Evolutionary conservation across 495 filamentous ascomycete species (phyloP).

Genomic region (Penicillium ucsense): DNA sequence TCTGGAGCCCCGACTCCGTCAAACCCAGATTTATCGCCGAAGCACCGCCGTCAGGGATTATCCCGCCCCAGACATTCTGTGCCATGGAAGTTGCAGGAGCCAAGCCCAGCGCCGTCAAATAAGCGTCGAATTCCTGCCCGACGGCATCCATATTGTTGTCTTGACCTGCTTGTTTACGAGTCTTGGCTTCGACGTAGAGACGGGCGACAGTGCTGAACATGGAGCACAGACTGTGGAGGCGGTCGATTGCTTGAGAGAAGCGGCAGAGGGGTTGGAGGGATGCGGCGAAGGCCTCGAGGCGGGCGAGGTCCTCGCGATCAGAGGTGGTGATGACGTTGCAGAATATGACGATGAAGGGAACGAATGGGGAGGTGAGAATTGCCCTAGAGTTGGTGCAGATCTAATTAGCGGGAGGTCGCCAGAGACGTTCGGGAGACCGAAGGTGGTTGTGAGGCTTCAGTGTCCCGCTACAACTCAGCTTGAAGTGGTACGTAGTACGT

Average conservation of each 20-base stretch:
- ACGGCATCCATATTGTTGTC: constrained; percentile 38
- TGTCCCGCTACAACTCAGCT: not conserved
- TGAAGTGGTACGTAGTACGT: constrained; percentile 5
- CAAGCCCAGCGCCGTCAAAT: constrained; percentile 53
- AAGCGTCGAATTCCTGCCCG: constrained; percentile 54
- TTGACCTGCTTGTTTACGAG: constrained; percentile 31
- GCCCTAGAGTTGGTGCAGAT: constrained; percentile 34
- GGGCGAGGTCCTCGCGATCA: constrained; percentile 35
- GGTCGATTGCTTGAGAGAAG: constrained; percentile 46
- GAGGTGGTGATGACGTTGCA: constrained; percentile 51
- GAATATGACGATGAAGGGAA: constrained; percentile 61
- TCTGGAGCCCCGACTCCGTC: not conserved
- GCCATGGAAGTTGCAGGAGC: constrained; percentile 30
- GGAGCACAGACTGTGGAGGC: constrained; percentile 50
- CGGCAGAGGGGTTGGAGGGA: constrained; percentile 43
- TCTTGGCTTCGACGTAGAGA: constrained; percentile 51
- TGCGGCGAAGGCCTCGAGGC: constrained; percentile 46
- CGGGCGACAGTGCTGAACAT: constrained; percentile 52
- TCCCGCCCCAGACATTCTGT: constrained; percentile 1
- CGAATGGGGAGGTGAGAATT: constrained; percentile 55
- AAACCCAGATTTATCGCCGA: constrained; percentile 3
- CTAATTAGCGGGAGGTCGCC: no score
- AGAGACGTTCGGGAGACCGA: no score
- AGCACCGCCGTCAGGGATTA: constrained; percentile 3
- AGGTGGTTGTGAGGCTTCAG: no score